These are phyloP conservation scores for Mycena haematopus DNA, from an alignment of 768 basidiomycete genomes.

Conservation along the genomic window DNA sequence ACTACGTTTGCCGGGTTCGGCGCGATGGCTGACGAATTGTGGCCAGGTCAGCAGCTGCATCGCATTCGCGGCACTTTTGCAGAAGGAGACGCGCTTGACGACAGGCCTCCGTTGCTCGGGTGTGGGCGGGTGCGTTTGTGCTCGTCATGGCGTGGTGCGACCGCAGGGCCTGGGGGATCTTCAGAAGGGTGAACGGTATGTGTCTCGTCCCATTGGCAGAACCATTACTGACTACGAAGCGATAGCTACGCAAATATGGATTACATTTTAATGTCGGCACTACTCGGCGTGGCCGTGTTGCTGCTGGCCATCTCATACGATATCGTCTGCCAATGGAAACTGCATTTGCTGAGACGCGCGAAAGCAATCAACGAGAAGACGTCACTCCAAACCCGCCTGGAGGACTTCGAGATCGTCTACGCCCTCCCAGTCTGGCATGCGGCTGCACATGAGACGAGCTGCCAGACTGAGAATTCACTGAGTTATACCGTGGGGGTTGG, in stretches of 20 bases:
- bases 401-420: too few species aligned
- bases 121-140: constrained; percentile 1
- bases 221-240: not conserved
- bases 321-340: constrained; percentile 35
- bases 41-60: constrained; percentile 30
- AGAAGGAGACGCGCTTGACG: constrained; percentile 26
- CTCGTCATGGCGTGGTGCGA: constrained; percentile 1
- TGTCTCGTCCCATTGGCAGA: too few species aligned
- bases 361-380: not conserved
- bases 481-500: too few species aligned
- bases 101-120: too few species aligned
- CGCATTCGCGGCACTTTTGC: constrained; percentile 27
- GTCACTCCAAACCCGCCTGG: too few species aligned
- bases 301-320: constrained; percentile 30
- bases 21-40: not conserved
- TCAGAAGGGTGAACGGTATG: constrained; percentile 12
- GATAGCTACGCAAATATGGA: constrained; percentile 35
- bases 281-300: constrained; percentile 2
- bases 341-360: constrained; percentile 1
- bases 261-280: constrained; percentile 28
- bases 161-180: constrained; percentile 12
- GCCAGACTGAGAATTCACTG: too few species aligned
- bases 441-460: too few species aligned
- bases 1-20: too few species aligned
- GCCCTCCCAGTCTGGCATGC: too few species aligned